These are phyloP conservation scores for Melastoma candidum DNA, from an alignment of 441 rosid genomes.

Conservation along the genomic window DNA sequence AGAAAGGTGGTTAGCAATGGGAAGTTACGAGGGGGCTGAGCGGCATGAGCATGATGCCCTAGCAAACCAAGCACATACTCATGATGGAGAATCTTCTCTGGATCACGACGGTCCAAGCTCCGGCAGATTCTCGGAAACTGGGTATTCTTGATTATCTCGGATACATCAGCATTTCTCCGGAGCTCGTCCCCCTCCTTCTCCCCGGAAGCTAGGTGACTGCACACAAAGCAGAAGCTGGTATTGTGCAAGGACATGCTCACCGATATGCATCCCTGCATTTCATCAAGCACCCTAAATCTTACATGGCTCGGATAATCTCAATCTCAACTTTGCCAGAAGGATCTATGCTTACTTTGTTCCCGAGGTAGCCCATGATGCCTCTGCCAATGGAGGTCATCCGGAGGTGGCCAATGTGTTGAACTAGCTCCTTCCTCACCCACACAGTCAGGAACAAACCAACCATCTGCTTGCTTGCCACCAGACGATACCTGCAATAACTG, in stretches of 20 bases:
- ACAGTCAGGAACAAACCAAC: conserved; percentile 79
- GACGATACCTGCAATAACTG: conserved; percentile 23
- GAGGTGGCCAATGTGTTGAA: conserved; percentile 74
- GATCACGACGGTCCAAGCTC: conserved; percentile 34
- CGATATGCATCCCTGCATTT: conserved; percentile 70
- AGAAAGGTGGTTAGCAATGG: not conserved
- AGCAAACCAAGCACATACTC: conserved; percentile 40
- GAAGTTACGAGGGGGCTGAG: not conserved
- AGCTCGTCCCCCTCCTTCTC: conserved; percentile 94
- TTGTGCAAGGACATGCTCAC: conserved; percentile 80
- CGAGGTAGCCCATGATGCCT: conserved; percentile 89
- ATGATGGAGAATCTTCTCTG: conserved; percentile 66
- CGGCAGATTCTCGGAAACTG: conserved; percentile 67
- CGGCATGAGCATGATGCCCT: not conserved
- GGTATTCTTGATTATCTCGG: conserved; percentile 63
- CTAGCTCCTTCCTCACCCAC: conserved; percentile 76
- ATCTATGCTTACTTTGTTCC: conserved; percentile 57
- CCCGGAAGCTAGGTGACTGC: conserved; percentile 91
- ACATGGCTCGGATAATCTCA: not conserved
- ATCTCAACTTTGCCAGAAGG: not conserved
- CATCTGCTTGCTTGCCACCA: conserved; percentile 84
- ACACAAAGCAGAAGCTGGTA: conserved; percentile 87
- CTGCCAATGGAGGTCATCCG: conserved; percentile 70
- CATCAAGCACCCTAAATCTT: not conserved
- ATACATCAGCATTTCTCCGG: conserved; percentile 73